A percentile compares a stretch with the other conserved stretches of the same genome.
Evolutionary conservation across 2,329 filamentous ascomycete genomes (phyloP).

Genomic region (Dothideomycetes sp.): DNA sequence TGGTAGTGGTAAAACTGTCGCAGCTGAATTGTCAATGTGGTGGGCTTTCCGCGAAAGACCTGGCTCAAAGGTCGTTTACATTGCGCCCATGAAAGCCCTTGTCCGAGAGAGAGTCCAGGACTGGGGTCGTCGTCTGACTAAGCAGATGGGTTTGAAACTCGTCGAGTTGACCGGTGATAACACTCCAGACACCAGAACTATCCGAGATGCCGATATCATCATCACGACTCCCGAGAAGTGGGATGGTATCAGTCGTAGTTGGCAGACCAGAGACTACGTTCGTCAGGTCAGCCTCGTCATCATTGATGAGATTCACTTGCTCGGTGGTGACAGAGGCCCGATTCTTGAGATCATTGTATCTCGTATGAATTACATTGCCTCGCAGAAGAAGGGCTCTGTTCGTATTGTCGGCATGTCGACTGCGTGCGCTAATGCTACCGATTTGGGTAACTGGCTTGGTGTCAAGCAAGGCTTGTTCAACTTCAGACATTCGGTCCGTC

Average conservation of each 20-base stretch:
- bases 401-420: constrained; percentile 97
- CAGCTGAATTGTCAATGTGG: constrained; percentile 97
- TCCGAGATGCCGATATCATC: constrained; percentile 92
- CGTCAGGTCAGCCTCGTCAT: constrained; percentile 91
- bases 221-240: constrained; percentile 99
- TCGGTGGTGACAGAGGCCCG: constrained; percentile 92
- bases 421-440: constrained; percentile 88
- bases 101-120: constrained; percentile 94
- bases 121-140: constrained; percentile 75
- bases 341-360: constrained; percentile 94
- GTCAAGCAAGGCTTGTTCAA: constrained; percentile 95
- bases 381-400: constrained; percentile 81
- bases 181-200: constrained; percentile 91
- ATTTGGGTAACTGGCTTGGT: constrained; percentile 91
- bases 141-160: constrained; percentile 75
- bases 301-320: constrained; percentile 94
- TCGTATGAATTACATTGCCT: constrained; percentile 97
- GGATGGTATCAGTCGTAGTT: constrained; percentile 98
- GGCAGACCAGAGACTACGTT: constrained; percentile 96
- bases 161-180: constrained; percentile 97
- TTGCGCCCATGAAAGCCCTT: constrained; percentile 97
- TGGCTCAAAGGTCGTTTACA: constrained; percentile 96
- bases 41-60: constrained; percentile 94
- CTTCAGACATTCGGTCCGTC: constrained; percentile 91
- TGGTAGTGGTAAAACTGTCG: constrained; percentile 94